Percentiles rank a stretch among this genome's conserved stretches.
These are phyloP conservation scores for Oehlia diaphana DNA, from an alignment of 192 early-diverging fungal species.

Conservation along the genomic window DNA sequence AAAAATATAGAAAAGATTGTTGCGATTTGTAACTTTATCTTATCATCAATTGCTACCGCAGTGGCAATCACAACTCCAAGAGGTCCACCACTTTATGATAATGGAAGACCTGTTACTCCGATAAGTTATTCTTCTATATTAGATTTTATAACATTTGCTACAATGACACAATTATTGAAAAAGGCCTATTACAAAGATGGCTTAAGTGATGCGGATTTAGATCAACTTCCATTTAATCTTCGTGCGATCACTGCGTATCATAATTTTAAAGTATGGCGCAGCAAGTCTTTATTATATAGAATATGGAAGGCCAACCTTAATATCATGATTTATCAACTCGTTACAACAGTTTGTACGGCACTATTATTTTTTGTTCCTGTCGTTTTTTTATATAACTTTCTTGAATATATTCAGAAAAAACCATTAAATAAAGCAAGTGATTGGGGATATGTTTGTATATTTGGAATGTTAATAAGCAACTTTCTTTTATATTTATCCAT, in stretches of 20 bases:
- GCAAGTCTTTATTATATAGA: conserved; percentile 28
- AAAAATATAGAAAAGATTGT: neutral
- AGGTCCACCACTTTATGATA: conserved; percentile 34
- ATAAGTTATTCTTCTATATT: conserved; percentile 34
- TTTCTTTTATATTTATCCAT: neutral
- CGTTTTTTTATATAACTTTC: conserved; percentile 34
- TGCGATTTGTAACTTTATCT: neutral
- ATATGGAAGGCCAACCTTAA: conserved; percentile 31
- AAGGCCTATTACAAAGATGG: conserved; percentile 25
- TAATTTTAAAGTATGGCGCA: conserved; percentile 30
- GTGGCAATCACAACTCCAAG: conserved; percentile 32
- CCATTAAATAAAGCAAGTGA: neutral
- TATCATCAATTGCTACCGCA: conserved; percentile 4
- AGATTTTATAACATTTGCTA: conserved; percentile 32
- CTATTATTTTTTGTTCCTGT: conserved; percentile 37
- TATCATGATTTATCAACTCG: conserved; percentile 30
- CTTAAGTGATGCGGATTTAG: conserved; percentile 30
- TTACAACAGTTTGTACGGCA: conserved; percentile 8
- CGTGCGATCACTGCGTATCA: conserved; percentile 35
- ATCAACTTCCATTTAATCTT: conserved; percentile 32
- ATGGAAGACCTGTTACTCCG: conserved; percentile 30
- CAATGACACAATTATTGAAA: conserved; percentile 30
- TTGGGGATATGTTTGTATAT: conserved; percentile 1
- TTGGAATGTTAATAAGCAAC: conserved; percentile 16
- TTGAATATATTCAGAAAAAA: conserved; percentile 33